Conservation (phyloP, 345 rosid species). For the Citrus australasica region DNA sequence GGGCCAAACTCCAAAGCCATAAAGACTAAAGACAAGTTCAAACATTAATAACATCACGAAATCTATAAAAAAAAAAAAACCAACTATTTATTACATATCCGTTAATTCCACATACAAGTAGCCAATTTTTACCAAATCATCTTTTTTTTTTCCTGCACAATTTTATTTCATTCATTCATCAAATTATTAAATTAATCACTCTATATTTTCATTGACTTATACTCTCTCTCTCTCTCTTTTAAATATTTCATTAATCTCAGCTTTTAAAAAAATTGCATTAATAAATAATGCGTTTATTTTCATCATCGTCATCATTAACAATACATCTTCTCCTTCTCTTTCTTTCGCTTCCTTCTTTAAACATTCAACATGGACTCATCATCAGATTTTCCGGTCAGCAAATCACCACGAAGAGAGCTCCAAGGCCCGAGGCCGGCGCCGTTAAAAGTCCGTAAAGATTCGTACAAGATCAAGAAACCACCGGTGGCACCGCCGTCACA, state of each 20-base stretch:
- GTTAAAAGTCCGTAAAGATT: constrained; percentile 63
- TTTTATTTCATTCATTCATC: neutral
- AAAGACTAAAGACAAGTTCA: constrained; percentile 39
- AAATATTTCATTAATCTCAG: neutral
- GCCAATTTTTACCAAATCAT: constrained; percentile 18
- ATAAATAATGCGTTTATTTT: constrained; percentile 13
- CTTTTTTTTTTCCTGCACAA: neutral
- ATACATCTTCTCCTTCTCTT: neutral
- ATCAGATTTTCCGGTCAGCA: constrained; percentile 32
- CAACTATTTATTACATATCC: too few relatives aligned
- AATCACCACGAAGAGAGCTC: constrained; percentile 68
- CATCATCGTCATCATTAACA: neutral
- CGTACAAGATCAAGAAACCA: constrained; percentile 77
- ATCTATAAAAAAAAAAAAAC: neutral
- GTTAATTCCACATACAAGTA: neutral
- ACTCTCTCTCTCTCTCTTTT: constrained; percentile 9
- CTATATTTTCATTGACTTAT: constrained; percentile 27
- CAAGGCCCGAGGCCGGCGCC: constrained; percentile 84
- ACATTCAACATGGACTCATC: constrained; percentile 34
- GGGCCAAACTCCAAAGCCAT: neutral
- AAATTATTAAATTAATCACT: neutral
- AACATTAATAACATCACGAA: constrained; percentile 30
- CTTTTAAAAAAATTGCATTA: neutral
- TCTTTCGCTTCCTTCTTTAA: neutral
- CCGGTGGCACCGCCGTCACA: constrained; percentile 42